Evolutionary conservation across 1,139 yeast genomes (phyloP).

Genomic region (Neolecta irregularis): DNA sequence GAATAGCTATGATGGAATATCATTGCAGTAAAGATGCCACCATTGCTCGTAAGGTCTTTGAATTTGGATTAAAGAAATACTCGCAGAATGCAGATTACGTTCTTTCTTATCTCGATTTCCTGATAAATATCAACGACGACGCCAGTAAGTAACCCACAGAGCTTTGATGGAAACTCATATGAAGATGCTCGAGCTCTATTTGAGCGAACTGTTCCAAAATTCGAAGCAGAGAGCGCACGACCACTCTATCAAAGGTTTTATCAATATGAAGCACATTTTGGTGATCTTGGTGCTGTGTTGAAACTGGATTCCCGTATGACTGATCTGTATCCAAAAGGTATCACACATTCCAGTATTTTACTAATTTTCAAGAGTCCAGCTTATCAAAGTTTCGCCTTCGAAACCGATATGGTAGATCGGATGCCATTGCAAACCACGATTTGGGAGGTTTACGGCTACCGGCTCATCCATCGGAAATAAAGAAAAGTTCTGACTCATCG

Average conservation of each 20-base stretch:
- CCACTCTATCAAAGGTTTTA: conserved; percentile 35
- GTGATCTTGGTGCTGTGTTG: conserved; percentile 53
- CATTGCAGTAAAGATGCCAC: conserved; percentile 43
- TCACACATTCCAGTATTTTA: conserved; percentile 19
- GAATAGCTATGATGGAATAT: conserved; percentile 52
- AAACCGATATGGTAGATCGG: conserved; percentile 26
- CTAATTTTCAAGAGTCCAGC: conserved; percentile 30
- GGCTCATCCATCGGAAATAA: not conserved
- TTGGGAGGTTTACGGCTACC: conserved; percentile 3
- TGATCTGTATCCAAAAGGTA: conserved; percentile 43
- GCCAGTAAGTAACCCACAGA: conserved; percentile 27
- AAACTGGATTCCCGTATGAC: conserved; percentile 52
- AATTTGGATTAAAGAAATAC: conserved; percentile 56
- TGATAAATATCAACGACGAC: conserved; percentile 57
- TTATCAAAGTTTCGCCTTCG: conserved; percentile 32
- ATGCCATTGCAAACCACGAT: conserved; percentile 11
- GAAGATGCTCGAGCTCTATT: conserved; percentile 56
- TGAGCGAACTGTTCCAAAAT: conserved; percentile 43
- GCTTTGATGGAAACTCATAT: not conserved
- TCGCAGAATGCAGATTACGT: conserved; percentile 41
- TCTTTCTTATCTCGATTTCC: conserved; percentile 53
- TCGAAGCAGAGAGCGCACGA: conserved; percentile 26
- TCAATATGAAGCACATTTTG: conserved; percentile 39
- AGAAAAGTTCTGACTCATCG: no score
- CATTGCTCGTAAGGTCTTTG: conserved; percentile 65